Percentiles rank a stretch among this genome's conserved stretches.
Conservation (phyloP, 148 eudicot genomes). For the Diospyros lotus region DNA sequence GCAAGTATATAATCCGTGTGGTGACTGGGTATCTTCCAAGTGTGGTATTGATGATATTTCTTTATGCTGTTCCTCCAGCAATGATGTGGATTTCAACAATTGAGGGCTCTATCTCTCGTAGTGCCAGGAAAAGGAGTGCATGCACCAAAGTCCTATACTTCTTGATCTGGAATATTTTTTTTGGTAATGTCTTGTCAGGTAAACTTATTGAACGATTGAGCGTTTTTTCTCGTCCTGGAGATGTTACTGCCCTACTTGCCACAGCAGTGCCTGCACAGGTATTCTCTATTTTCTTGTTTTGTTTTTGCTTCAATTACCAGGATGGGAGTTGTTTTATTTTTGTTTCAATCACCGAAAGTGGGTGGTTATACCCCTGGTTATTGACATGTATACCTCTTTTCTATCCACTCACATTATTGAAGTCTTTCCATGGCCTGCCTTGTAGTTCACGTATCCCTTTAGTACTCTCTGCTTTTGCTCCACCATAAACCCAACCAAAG, state of each 20-base stretch:
- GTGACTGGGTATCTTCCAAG: conserved; percentile 93
- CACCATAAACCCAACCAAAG: too few species aligned
- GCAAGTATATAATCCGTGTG: conserved; percentile 45
- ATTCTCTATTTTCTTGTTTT: neutral
- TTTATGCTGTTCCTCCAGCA: conserved; percentile 64
- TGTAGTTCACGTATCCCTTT: neutral
- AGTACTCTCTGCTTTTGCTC: neutral
- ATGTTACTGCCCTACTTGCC: conserved; percentile 57
- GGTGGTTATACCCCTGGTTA: conserved; percentile 4
- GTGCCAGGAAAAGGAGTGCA: conserved; percentile 83
- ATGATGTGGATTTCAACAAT: conserved; percentile 83
- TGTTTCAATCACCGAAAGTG: neutral
- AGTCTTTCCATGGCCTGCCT: neutral
- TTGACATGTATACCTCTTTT: conserved; percentile 2
- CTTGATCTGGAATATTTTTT: conserved; percentile 90
- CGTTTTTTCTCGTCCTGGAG: conserved; percentile 40
- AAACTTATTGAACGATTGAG: conserved; percentile 50
- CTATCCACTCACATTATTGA: neutral
- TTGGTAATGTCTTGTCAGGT: conserved; percentile 70
- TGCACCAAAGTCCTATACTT: conserved; percentile 73
- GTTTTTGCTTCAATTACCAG: conserved; percentile 1
- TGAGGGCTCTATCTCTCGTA: conserved; percentile 90
- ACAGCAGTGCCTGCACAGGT: conserved; percentile 75
- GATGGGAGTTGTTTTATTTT: neutral
- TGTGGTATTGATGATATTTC: conserved; percentile 66